Percentiles rank a stretch among this genome's conserved stretches.
Evolutionary conservation across 2,329 filamentous ascomycete species (phyloP).

Genomic region (Gremmenia infestans): DNA sequence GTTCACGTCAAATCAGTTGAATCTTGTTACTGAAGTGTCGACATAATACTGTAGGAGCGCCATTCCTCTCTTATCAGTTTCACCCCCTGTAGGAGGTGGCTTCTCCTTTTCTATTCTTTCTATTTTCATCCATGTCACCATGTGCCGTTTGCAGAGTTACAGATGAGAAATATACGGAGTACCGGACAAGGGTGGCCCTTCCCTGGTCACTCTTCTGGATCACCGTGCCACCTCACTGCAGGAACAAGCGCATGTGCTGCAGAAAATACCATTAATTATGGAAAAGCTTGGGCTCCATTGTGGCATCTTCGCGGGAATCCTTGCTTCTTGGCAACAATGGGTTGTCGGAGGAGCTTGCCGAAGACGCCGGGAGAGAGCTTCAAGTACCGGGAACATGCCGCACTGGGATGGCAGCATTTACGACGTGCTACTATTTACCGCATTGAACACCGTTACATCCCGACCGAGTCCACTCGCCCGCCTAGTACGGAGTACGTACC

Average conservation of each 20-base stretch:
- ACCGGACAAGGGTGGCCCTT: constrained; percentile 16
- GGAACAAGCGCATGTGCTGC: constrained; percentile 24
- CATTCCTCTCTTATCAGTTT: too few relatives aligned
- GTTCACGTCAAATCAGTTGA: too few relatives aligned
- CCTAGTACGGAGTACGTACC: background rate
- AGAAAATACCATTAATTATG: background rate
- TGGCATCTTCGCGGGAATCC: background rate
- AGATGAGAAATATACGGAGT: constrained; percentile 9
- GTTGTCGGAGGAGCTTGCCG: background rate
- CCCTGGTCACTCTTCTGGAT: constrained; percentile 9
- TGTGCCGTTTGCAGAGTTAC: constrained; percentile 17
- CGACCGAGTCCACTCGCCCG: background rate
- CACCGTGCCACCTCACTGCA: constrained; percentile 27
- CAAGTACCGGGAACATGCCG: background rate
- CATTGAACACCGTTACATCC: too few relatives aligned
- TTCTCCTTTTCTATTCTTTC: background rate
- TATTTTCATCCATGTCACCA: constrained; percentile 4
- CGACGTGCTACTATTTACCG: too few relatives aligned
- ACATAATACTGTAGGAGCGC: too few relatives aligned
- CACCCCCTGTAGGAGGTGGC: too few relatives aligned
- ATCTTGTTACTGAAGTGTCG: too few relatives aligned
- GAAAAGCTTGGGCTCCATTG: background rate
- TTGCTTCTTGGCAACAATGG: background rate
- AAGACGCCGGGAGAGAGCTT: background rate
- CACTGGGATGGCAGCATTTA: background rate